Evolutionary conservation across 2,329 filamentous ascomycete genomes (phyloP).

Genomic region (Aureobasidium sp.): DNA sequence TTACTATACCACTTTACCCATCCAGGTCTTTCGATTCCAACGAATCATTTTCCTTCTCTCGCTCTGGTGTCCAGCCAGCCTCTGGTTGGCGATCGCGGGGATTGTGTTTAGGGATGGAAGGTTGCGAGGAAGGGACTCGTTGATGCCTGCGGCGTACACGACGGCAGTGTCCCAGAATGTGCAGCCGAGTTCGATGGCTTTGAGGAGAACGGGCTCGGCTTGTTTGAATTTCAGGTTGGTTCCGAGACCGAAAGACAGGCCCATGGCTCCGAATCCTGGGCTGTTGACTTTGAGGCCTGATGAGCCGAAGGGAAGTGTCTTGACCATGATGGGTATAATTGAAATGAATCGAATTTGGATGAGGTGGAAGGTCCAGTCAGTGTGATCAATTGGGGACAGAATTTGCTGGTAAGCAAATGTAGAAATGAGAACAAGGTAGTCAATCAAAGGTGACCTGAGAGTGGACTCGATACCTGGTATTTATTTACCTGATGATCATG

Average conservation of each 20-base stretch:
- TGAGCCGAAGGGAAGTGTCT: constrained; percentile 31
- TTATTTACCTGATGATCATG: background rate
- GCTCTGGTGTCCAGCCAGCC: constrained; percentile 11
- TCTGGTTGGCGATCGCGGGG: constrained; percentile 31
- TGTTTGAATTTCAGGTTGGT: constrained; percentile 35
- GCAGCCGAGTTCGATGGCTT: constrained; percentile 31
- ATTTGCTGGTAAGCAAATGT: too few species aligned
- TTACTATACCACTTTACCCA: background rate
- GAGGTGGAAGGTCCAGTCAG: too few species aligned
- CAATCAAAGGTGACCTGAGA: too few species aligned
- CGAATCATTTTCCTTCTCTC: too few species aligned
- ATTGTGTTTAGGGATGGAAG: constrained; percentile 42
- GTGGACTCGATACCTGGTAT: background rate
- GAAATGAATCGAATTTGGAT: too few species aligned
- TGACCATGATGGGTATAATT: constrained; percentile 21
- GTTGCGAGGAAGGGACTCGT: constrained; percentile 44
- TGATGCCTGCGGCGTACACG: constrained; percentile 38
- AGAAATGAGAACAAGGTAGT: background rate
- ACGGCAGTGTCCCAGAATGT: constrained; percentile 26
- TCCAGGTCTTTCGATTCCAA: background rate
- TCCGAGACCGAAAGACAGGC: constrained; percentile 37
- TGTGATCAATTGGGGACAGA: too few species aligned
- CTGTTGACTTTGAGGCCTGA: constrained; percentile 29
- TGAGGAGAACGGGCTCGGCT: constrained; percentile 41
- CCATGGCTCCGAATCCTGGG: constrained; percentile 45